Conservation (phyloP, 768 basidiomycete species). For the Trametes cubensis region DNA sequence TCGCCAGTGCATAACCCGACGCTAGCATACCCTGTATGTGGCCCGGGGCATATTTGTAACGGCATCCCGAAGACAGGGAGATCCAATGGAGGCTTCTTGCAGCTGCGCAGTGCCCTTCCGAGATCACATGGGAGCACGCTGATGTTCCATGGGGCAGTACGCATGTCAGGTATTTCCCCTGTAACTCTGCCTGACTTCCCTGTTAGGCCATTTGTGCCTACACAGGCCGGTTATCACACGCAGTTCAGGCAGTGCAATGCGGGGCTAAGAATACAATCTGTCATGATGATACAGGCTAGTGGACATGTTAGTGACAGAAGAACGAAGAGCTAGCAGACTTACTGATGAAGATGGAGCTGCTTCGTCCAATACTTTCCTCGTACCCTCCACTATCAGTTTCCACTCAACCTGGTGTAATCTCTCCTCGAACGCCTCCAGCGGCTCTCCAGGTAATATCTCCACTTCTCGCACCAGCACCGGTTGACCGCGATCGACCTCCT, state of each 20-base stretch:
- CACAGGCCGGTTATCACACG: not conserved
- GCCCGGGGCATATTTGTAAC: no score
- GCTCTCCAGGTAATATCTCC: conserved; percentile 70
- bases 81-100: no score
- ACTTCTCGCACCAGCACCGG: conserved; percentile 84
- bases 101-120: no score
- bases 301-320: not conserved
- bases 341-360: conserved; percentile 37
- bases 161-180: not conserved
- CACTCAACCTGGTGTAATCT: conserved; percentile 86
- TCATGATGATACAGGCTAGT: conserved; percentile 14
- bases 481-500: conserved; percentile 90
- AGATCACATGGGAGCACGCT: no score
- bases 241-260: not conserved
- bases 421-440: conserved; percentile 69
- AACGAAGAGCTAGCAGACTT: not conserved
- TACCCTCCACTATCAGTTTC: conserved; percentile 87
- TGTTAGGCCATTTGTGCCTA: not conserved
- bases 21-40: no score
- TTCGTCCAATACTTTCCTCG: conserved; percentile 67
- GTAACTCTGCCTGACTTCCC: not conserved
- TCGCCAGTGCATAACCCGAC: no score
- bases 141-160: no score
- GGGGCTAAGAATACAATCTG: conserved; percentile 1
- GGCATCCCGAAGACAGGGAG: no score